These are phyloP conservation scores for Candida odintsovae DNA, from an alignment of 805 yeast genomes.

Conservation along the genomic window DNA sequence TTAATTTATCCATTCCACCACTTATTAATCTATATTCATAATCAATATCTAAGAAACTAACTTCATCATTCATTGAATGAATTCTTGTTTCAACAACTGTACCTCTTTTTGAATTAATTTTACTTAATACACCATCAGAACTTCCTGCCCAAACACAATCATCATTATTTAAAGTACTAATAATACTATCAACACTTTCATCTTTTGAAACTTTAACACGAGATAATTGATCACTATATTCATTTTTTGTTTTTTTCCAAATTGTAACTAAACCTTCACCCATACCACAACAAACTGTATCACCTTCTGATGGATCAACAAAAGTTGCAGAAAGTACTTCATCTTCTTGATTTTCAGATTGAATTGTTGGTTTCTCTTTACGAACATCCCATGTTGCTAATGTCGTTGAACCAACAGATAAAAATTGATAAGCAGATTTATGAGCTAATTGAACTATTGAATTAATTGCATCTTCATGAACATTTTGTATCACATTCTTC, in stretches of 20 bases:
- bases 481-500: constrained; percentile 42
- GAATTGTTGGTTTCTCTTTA: constrained; percentile 40
- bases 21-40: constrained; percentile 71
- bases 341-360: constrained; percentile 89
- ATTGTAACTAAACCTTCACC: constrained; percentile 84
- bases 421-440: constrained; percentile 70
- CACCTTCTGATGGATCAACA: constrained; percentile 57
- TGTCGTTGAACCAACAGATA: constrained; percentile 79
- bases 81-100: constrained; percentile 57
- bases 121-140: constrained; percentile 66
- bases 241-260: constrained; percentile 74
- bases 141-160: constrained; percentile 72
- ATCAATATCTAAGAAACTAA: constrained; percentile 71
- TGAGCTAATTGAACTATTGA: constrained; percentile 65
- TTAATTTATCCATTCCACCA: constrained; percentile 78
- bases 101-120: constrained; percentile 61
- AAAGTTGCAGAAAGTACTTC: constrained; percentile 76
- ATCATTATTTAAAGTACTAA: constrained; percentile 34
- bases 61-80: constrained; percentile 72
- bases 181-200: constrained; percentile 68
- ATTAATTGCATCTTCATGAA: constrained; percentile 77
- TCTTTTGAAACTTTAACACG: constrained; percentile 64
- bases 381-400: constrained; percentile 74
- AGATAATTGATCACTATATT: constrained; percentile 69
- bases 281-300: constrained; percentile 74